These are phyloP conservation scores for Coemansia sp. DNA, from an alignment of 371 early-diverging fungal species.

Conservation along the genomic window DNA sequence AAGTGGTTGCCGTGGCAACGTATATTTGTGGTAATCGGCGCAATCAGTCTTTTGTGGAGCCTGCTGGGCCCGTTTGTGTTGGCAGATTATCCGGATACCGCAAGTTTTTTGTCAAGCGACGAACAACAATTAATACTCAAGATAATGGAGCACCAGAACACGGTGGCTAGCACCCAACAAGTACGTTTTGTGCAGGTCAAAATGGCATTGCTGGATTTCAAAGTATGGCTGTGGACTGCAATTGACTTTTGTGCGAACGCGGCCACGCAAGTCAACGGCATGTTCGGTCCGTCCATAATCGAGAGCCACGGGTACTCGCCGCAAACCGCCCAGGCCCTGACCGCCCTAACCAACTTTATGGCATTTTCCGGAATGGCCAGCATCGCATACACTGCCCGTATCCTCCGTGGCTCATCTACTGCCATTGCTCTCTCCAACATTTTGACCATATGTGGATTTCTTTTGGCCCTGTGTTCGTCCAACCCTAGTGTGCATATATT, in stretches of 20 bases:
- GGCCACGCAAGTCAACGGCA: slow-evolving; percentile 46
- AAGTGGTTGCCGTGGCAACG: slow-evolving; percentile 28
- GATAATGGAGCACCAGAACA: slow-evolving; percentile 43
- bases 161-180: slow-evolving; percentile 24
- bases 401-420: slow-evolving; percentile 19
- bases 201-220: slow-evolving; percentile 41
- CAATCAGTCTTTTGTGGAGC: slow-evolving; percentile 29
- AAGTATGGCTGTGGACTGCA: slow-evolving; percentile 48
- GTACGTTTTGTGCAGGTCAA: slow-evolving; percentile 42
- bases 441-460: slow-evolving; percentile 21
- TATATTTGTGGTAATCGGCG: slow-evolving; percentile 38
- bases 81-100: slow-evolving; percentile 46
- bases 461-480: slow-evolving; percentile 26
- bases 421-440: slow-evolving; percentile 36
- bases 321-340: slow-evolving; percentile 26
- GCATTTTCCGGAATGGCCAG: slow-evolving; percentile 37
- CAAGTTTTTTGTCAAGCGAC: slow-evolving; percentile 32
- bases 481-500: slow-evolving; percentile 6
- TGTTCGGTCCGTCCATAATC: slow-evolving; percentile 49
- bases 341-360: slow-evolving; percentile 45
- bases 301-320: slow-evolving; percentile 42
- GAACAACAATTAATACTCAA: slow-evolving; percentile 26
- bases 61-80: slow-evolving; percentile 24
- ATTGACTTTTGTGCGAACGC: slow-evolving; percentile 51
- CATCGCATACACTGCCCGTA: slow-evolving; percentile 25